These are phyloP conservation scores for Puccinia hordei DNA, from an alignment of 1,284 basidiomycete species.

Conservation along the genomic window DNA sequence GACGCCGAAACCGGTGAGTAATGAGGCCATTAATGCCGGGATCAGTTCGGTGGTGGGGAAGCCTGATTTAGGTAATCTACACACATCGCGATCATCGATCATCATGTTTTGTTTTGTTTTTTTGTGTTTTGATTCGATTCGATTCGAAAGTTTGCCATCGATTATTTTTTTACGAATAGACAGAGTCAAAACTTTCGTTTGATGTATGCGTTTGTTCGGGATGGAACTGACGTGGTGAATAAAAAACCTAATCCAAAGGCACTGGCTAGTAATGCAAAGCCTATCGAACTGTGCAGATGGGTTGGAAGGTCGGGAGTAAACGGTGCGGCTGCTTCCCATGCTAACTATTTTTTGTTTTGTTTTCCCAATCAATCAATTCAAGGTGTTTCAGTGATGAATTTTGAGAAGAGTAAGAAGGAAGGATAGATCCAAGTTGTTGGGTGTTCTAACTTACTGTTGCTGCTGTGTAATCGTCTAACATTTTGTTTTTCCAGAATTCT, in stretches of 20 bases:
- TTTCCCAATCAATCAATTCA: too few relatives aligned
- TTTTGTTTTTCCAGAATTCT: background rate
- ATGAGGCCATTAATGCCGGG: conserved; percentile 25
- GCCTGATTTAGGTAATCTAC: conserved; percentile 22
- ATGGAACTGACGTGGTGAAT: conserved; percentile 50
- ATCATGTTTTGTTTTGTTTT: too few relatives aligned
- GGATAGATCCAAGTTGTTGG: background rate
- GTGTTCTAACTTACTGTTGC: background rate
- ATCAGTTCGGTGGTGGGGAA: conserved; percentile 28
- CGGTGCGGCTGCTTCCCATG: background rate
- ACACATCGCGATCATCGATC: too few relatives aligned
- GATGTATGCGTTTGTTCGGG: too few relatives aligned
- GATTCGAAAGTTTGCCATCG: too few relatives aligned
- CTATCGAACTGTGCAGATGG: conserved; percentile 40
- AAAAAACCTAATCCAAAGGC: conserved; percentile 37
- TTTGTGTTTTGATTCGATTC: too few relatives aligned
- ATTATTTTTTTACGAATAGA: too few relatives aligned
- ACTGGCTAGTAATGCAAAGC: conserved; percentile 26
- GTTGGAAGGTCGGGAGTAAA: conserved; percentile 34
- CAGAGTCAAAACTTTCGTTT: too few relatives aligned
- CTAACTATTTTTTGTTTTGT: too few relatives aligned
- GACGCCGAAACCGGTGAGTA: conserved; percentile 45
- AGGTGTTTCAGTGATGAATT: too few relatives aligned
- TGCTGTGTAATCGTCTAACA: background rate
- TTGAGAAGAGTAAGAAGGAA: too few relatives aligned